Evolutionary conservation across 495 filamentous ascomycete genomes (phyloP).

Genomic region (Pseudevernia furfuracea): DNA sequence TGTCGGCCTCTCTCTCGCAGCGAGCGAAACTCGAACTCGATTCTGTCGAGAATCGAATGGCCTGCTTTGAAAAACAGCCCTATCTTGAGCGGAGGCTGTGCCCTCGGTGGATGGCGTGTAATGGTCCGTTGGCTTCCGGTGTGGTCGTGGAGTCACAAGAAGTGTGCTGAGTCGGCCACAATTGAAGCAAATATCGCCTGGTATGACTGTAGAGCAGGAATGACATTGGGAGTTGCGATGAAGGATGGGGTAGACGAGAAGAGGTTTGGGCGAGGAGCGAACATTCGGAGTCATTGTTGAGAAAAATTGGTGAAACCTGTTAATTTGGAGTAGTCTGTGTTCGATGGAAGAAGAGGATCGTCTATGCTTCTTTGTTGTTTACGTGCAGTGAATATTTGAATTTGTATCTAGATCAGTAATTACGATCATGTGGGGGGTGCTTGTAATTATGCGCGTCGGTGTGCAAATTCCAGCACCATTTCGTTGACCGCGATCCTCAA

Average conservation of each 20-base stretch:
- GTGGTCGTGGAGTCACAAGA: neutral
- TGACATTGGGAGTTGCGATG: neutral
- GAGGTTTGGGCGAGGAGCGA: neutral
- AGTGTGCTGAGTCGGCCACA: conserved; percentile 7
- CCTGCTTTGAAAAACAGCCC: neutral
- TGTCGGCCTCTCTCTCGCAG: neutral
- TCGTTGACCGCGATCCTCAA: neutral
- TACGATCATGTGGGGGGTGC: neutral
- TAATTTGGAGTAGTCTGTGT: neutral
- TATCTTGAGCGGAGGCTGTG: neutral
- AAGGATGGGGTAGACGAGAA: neutral
- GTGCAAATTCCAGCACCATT: no score
- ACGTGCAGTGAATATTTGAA: no score
- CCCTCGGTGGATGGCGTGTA: neutral
- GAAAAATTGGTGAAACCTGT: neutral
- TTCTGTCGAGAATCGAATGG: neutral
- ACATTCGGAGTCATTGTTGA: neutral
- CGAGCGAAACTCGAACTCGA: neutral
- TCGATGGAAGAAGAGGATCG: neutral
- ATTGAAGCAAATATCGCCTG: conserved; percentile 16
- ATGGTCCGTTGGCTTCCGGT: neutral
- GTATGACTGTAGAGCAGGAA: conserved; percentile 6
- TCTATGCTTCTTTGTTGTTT: neutral
- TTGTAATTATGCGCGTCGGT: neutral
- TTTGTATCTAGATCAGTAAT: neutral